A percentile compares a stretch with the other conserved stretches of the same genome.
phyloP scores from a whole-genome alignment of 768 basidiomycete genomes.

The Boletus tylopilopsis region DNA sequence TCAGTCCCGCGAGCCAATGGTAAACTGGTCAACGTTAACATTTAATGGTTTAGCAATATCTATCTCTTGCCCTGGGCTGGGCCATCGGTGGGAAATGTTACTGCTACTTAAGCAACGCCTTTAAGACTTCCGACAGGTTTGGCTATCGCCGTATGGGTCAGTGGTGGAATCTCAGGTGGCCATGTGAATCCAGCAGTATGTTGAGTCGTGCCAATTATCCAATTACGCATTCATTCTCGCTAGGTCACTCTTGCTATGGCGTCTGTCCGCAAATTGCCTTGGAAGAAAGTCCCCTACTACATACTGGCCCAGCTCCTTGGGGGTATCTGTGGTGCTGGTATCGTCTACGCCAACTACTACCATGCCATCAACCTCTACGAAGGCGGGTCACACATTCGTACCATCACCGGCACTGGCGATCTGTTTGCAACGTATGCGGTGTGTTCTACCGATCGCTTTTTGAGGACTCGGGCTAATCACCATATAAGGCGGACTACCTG shows the following conservation, averaged over 20 bases:
- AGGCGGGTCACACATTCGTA: conserved; percentile 52
- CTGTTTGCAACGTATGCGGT: conserved; percentile 64
- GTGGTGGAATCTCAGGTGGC: conserved; percentile 65
- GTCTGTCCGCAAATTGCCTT: conserved; percentile 69
- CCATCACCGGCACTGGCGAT: conserved; percentile 50
- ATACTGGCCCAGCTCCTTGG: conserved; percentile 63
- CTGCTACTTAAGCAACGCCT: neutral
- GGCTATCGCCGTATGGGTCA: conserved; percentile 66
- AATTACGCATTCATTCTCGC: neutral
- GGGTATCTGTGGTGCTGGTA: conserved; percentile 51
- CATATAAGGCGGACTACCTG: conserved; percentile 38
- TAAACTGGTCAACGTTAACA: neutral
- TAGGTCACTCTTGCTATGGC: conserved; percentile 71
- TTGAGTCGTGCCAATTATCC: neutral
- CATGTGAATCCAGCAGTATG: conserved; percentile 71
- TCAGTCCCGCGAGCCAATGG: conserved; percentile 31
- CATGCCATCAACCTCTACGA: conserved; percentile 67
- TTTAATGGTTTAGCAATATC: conserved; percentile 13
- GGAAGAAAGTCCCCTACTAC: conserved; percentile 74
- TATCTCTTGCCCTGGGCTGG: conserved; percentile 29
- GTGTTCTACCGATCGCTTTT: conserved; percentile 14
- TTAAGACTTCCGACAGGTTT: conserved; percentile 34
- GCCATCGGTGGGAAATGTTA: conserved; percentile 24
- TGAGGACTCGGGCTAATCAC: conserved; percentile 7
- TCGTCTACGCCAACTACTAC: conserved; percentile 62